A percentile compares a stretch with the other conserved stretches of the same genome.
phyloP scores from a whole-genome alignment of 2,329 filamentous ascomycete species.

The Gaeumannomyces sp. region DNA sequence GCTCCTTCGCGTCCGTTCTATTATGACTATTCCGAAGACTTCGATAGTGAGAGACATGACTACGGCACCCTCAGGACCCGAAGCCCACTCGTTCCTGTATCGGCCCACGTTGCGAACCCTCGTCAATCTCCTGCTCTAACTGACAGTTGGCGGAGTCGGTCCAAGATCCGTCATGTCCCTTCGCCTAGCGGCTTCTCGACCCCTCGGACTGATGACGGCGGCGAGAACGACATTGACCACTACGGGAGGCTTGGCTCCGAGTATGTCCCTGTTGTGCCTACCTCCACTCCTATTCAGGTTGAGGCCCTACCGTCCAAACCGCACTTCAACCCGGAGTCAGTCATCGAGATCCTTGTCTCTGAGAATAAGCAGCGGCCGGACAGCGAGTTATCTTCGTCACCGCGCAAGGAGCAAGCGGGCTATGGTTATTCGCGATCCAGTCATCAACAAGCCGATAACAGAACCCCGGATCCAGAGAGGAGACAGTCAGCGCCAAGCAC shows the following conservation, averaged over 20 bases:
- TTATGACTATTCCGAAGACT: conserved; percentile 49
- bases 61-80: conserved; percentile 8
- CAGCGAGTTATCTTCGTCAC: neutral
- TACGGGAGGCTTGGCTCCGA: neutral
- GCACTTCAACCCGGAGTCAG: neutral
- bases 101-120: conserved; percentile 10
- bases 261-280: neutral
- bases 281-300: neutral
- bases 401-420: neutral
- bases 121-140: neutral
- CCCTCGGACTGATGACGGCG: neutral
- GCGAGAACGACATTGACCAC: neutral
- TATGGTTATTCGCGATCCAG: neutral
- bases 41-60: conserved; percentile 25
- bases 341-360: neutral
- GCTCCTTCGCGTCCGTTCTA: conserved; percentile 33
- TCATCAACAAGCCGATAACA: neutral
- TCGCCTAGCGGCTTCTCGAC: neutral
- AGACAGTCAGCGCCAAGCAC: neutral
- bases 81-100: conserved; percentile 25
- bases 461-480: neutral
- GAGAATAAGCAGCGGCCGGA: neutral
- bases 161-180: neutral
- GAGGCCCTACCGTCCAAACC: neutral
- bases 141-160: neutral